Evolutionary conservation across 176 grass and related monocot genomes (phyloP).

Genomic region (Raddia distichophylla): DNA sequence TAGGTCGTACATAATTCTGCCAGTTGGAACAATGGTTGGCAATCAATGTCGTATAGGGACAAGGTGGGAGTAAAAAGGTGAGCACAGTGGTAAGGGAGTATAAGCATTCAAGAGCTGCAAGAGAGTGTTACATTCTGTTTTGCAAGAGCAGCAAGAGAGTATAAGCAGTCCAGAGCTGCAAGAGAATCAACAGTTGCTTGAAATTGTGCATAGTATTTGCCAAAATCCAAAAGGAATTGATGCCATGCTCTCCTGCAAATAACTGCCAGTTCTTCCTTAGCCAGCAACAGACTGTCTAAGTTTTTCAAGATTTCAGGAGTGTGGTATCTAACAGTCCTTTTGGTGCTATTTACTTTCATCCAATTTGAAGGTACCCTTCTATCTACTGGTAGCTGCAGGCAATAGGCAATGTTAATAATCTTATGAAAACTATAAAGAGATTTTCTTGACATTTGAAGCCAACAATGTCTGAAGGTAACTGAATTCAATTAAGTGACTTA

Average conservation of each 20-base stretch:
- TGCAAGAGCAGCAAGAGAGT: constrained; percentile 72
- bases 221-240: constrained; percentile 68
- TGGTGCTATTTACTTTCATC: constrained; percentile 90
- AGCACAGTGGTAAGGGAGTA: not conserved
- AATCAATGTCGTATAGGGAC: constrained; percentile 4
- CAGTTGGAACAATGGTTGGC: constrained; percentile 25
- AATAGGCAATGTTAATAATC: constrained; percentile 44
- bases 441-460: constrained; percentile 32
- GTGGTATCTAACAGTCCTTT: constrained; percentile 83
- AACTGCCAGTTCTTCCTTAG: constrained; percentile 81
- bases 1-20: constrained; percentile 85
- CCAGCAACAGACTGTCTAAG: constrained; percentile 72
- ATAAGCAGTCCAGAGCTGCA: constrained; percentile 83
- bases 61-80: not conserved
- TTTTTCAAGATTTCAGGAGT: constrained; percentile 75
- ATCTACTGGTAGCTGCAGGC: constrained; percentile 64
- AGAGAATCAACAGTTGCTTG: constrained; percentile 78
- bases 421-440: constrained; percentile 23
- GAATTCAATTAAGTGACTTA: constrained; percentile 53
- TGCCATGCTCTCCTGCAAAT: constrained; percentile 78
- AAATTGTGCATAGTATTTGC: constrained; percentile 81
- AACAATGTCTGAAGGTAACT: constrained; percentile 39
- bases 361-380: constrained; percentile 80
- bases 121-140: constrained; percentile 73
- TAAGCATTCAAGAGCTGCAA: no score